These are phyloP conservation scores for Canavalia gladiata DNA, from an alignment of 306 rosid species.

Conservation along the genomic window DNA sequence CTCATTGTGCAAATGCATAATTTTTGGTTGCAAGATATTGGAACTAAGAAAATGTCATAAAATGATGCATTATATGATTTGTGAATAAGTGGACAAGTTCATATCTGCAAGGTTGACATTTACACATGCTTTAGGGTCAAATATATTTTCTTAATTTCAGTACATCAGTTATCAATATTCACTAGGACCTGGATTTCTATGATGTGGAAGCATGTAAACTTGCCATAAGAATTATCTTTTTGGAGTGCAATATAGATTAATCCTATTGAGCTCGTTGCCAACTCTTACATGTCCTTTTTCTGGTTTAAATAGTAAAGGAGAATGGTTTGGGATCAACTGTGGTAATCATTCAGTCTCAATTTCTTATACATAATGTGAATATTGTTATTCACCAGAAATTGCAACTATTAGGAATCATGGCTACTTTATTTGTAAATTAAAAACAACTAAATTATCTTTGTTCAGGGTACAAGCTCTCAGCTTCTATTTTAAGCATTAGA, in stretches of 20 bases:
- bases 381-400: conserved; percentile 5
- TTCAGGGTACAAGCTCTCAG: conserved; percentile 2
- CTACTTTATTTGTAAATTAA: neutral
- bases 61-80: conserved; percentile 16
- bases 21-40: conserved; percentile 35
- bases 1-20: conserved; percentile 29
- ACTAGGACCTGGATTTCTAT: conserved; percentile 21
- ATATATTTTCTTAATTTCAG: neutral
- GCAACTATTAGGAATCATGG: neutral
- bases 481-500: conserved; percentile 1
- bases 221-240: neutral
- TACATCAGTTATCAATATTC: conserved; percentile 18
- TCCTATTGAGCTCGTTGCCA: conserved; percentile 23
- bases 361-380: neutral
- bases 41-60: conserved; percentile 1
- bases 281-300: conserved; percentile 26
- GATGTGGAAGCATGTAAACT: neutral
- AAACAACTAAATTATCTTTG: conserved; percentile 20
- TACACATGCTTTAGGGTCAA: conserved; percentile 4
- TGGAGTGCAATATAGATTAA: neutral
- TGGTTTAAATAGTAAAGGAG: conserved; percentile 19
- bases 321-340: neutral
- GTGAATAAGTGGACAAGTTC: neutral
- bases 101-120: neutral
- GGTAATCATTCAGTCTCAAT: neutral